Evolutionary conservation across 192 early-diverging fungal genomes (phyloP).

Genomic region (Coemansia sp.): DNA sequence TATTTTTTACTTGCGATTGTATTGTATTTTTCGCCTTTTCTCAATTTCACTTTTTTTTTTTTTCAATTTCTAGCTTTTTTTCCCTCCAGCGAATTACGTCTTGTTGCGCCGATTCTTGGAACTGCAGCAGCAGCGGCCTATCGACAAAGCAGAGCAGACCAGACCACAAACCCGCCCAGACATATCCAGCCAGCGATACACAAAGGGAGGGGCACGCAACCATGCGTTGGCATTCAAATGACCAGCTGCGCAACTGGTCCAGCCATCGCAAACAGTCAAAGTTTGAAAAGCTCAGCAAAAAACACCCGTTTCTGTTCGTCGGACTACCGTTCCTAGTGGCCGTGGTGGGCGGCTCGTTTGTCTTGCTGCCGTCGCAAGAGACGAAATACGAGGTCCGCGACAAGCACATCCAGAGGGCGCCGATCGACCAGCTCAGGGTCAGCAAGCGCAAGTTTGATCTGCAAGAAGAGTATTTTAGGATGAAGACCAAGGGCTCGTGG

Average conservation of each 20-base stretch:
- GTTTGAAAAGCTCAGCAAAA: slow-evolving; percentile 32
- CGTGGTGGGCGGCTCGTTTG: slow-evolving; percentile 68
- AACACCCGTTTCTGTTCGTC: slow-evolving; percentile 64
- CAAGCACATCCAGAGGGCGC: slow-evolving; percentile 50
- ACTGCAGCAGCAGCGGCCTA: neutral
- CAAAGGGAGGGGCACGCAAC: neutral
- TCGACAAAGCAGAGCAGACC: too few species aligned
- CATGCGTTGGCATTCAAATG: slow-evolving; percentile 1
- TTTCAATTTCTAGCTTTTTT: neutral
- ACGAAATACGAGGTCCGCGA: slow-evolving; percentile 77
- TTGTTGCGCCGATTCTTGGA: too few species aligned
- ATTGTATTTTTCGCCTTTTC: neutral
- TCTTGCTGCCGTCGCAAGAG: slow-evolving; percentile 66
- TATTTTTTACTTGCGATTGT: too few species aligned
- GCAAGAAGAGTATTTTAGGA: slow-evolving; percentile 69
- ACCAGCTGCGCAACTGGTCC: slow-evolving; percentile 9
- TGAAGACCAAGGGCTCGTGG: slow-evolving; percentile 40
- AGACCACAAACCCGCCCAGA: too few species aligned
- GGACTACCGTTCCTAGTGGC: slow-evolving; percentile 68
- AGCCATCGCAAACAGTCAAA: slow-evolving; percentile 10
- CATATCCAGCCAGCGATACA: too few species aligned
- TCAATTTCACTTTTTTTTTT: slow-evolving; percentile 2
- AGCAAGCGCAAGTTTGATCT: slow-evolving; percentile 60
- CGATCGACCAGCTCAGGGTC: slow-evolving; percentile 58
- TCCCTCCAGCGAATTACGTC: neutral